Evolutionary conservation across 2,329 filamentous ascomycete species (phyloP).

Genomic region (Fusarium pilosicola): DNA sequence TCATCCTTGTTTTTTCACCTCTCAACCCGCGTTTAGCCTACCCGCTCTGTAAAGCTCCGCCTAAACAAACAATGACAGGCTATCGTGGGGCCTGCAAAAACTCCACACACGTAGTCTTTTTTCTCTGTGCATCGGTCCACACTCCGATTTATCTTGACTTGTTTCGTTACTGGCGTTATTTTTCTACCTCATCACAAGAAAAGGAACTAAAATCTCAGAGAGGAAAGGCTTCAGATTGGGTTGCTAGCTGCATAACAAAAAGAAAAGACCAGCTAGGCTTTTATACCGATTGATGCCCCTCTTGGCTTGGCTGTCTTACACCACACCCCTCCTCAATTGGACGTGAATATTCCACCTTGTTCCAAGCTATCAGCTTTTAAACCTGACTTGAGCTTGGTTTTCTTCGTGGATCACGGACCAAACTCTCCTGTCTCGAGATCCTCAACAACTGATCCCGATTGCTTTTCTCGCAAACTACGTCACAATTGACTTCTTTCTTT

Average conservation of each 20-base stretch:
- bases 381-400: conserved; percentile 12
- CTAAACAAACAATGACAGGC: conserved; percentile 21
- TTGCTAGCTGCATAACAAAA: neutral
- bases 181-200: conserved; percentile 1
- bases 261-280: neutral
- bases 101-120: conserved; percentile 10
- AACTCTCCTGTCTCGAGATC: conserved; percentile 40
- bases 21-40: conserved; percentile 40
- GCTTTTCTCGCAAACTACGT: conserved; percentile 34
- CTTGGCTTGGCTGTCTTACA: neutral
- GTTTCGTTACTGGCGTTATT: conserved; percentile 4
- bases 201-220: neutral
- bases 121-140: conserved; percentile 21
- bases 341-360: neutral
- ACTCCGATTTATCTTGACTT: conserved; percentile 18
- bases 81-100: conserved; percentile 18
- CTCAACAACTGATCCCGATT: conserved; percentile 26
- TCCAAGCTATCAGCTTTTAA: conserved; percentile 18
- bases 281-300: conserved; percentile 28
- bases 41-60: conserved; percentile 36
- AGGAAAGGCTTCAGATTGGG: neutral
- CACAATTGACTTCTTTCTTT: conserved; percentile 28
- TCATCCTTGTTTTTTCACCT: conserved; percentile 28
- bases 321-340: conserved; percentile 12
- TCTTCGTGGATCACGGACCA: conserved; percentile 39